Evolutionary conservation across 345 rosid genomes (phyloP), one percentile per base, ranked within the genome.

Genomic region (Acer campestre): DNA sequence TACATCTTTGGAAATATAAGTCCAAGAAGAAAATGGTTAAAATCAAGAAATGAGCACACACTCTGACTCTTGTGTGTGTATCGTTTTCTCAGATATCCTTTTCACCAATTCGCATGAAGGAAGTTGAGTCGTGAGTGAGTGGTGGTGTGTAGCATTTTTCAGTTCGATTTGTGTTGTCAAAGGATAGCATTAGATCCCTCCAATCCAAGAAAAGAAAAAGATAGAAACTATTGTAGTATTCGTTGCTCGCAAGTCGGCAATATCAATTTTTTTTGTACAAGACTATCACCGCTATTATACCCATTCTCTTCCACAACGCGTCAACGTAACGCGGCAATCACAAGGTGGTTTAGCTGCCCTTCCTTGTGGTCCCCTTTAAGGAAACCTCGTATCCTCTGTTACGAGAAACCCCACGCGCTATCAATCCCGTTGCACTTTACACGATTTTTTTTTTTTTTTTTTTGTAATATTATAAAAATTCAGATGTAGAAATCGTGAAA

Each of bases 291-390:
- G 10, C 46, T 42, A 5, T 22, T 42, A 59, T 14, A 17, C 18
- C 59, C 76, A 78, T 58, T 64, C 31, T 38, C 66, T 22, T 22
- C 18, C 0, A 23, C 31, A 9, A 10, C 58, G 76, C 76, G 72
- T 71, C 8, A 4, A 22, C 12, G 10, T 17, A n/a, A 78, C 80
- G 72, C 67, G 4, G 46, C 66, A 78, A 64, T 78, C 55, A 3
- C 6, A 42, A 42, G 46, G 46, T 42, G 46, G 46, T 42, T 42
- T 29, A 29, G 31, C 31, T 29, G 31, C 31, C 31, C 31, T 29
- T 42, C 46, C 35, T 31, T 31, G 80, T 70, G 76, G 72, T 55
- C 77, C 77, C 49, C 23, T 55, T 72, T 25, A 55, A 78, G 81
- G 77, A 78, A 78, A 55, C 76, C 77, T 72, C 35, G n/a, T 25